A percentile compares a stretch with the other conserved stretches of the same genome.
Conservation (phyloP, 2,329 filamentous ascomycete genomes). For the Rugonectria rugulosa region DNA sequence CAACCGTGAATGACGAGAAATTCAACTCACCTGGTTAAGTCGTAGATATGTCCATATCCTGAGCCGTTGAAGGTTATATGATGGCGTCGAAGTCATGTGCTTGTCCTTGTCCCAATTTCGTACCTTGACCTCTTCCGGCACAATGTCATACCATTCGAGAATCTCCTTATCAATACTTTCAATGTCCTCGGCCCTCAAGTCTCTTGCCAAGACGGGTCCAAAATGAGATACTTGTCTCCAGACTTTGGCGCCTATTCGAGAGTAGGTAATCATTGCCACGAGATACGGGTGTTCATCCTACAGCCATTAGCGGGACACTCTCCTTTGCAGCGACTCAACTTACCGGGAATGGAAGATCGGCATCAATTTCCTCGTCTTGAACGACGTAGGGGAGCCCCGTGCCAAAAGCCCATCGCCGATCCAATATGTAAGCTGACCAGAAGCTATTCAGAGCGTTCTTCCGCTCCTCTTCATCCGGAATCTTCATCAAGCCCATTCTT, state of each 20-base stretch:
- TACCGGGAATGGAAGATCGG: constrained; percentile 80
- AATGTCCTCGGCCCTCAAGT: constrained; percentile 77
- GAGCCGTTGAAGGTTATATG: constrained; percentile 74
- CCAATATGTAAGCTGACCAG: constrained; percentile 87
- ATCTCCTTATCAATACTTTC: constrained; percentile 84
- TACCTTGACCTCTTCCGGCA: constrained; percentile 67
- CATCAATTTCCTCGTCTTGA: constrained; percentile 86
- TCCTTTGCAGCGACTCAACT: constrained; percentile 42
- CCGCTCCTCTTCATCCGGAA: constrained; percentile 73
- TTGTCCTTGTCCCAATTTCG: constrained; percentile 66
- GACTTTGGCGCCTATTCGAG: constrained; percentile 82
- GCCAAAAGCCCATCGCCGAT: constrained; percentile 88
- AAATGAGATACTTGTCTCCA: constrained; percentile 82
- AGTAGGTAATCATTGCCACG: constrained; percentile 85
- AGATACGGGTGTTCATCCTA: constrained; percentile 72
- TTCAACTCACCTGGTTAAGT: constrained; percentile 71
- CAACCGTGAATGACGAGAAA: too few species aligned
- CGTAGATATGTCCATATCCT: constrained; percentile 86
- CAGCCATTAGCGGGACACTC: constrained; percentile 26
- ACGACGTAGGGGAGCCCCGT: constrained; percentile 87
- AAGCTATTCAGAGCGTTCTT: constrained; percentile 75
- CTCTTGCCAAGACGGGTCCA: constrained; percentile 65
- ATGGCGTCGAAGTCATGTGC: constrained; percentile 61
- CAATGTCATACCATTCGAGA: constrained; percentile 82
- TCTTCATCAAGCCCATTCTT: constrained; percentile 74